phyloP scores from a whole-genome alignment of 176 grass and related monocot species.

The Carex scoparia region DNA sequence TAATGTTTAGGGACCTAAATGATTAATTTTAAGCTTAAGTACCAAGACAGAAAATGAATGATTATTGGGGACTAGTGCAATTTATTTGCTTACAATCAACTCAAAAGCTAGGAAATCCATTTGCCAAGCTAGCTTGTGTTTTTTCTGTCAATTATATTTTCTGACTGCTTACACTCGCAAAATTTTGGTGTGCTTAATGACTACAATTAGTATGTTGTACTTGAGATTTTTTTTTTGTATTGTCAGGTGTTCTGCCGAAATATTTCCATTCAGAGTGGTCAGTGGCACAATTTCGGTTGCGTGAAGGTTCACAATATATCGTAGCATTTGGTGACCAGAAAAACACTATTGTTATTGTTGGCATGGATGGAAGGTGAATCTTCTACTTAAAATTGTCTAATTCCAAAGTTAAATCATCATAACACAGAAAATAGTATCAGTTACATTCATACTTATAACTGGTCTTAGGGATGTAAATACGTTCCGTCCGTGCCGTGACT shows the following conservation, averaged over 20 bases:
- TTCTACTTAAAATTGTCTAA: background rate
- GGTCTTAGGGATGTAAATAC: too few species aligned
- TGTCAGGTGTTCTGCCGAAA: slow-evolving; percentile 62
- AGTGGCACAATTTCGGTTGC: slow-evolving; percentile 48
- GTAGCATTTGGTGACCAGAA: slow-evolving; percentile 64
- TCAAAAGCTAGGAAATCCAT: background rate
- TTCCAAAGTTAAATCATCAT: background rate
- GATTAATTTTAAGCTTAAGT: background rate
- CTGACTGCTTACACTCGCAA: background rate
- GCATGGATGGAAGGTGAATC: slow-evolving; percentile 72
- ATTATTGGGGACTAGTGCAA: background rate
- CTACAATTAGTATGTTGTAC: background rate
- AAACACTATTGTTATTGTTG: slow-evolving; percentile 49
- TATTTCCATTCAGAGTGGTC: slow-evolving; percentile 81
- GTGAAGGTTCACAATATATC: slow-evolving; percentile 42
- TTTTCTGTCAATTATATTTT: background rate
- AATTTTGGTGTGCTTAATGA: background rate
- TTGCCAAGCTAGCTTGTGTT: background rate
- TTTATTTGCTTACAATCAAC: background rate
- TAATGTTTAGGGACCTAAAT: background rate
- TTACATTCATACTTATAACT: background rate
- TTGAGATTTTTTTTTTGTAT: background rate
- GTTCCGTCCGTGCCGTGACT: too few species aligned
- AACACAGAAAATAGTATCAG: background rate
- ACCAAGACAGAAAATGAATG: background rate